Evolutionary conservation across 306 rosid species (phyloP).

Genomic region (Casuarina cunninghamiana): DNA sequence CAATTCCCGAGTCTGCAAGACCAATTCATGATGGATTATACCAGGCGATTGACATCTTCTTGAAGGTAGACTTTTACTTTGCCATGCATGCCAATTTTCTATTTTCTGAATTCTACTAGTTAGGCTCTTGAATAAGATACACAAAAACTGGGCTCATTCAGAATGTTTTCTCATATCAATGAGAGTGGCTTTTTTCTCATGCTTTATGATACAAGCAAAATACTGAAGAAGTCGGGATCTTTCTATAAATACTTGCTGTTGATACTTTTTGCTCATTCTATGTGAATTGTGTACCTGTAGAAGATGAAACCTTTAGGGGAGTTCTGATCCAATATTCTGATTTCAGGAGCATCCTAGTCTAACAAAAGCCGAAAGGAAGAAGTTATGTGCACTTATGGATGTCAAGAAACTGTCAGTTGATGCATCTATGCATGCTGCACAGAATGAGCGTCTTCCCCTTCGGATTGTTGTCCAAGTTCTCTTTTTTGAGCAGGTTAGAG

Average conservation of each 20-base stretch:
- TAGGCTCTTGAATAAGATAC: neutral
- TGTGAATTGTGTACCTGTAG: neutral
- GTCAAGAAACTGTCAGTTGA: conserved; percentile 72
- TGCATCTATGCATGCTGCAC: conserved; percentile 85
- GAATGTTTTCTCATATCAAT: neutral
- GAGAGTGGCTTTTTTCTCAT: neutral
- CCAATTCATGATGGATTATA: conserved; percentile 85
- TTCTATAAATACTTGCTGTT: too few species aligned
- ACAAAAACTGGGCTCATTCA: neutral
- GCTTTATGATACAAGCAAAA: neutral
- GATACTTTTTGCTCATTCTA: neutral
- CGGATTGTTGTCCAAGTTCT: conserved; percentile 91
- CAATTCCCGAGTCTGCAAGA: conserved; percentile 67
- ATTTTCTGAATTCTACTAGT: neutral
- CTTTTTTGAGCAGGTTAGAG: conserved; percentile 82
- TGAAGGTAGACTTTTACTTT: conserved; percentile 59
- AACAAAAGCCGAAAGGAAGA: conserved; percentile 78
- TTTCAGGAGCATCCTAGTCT: conserved; percentile 74
- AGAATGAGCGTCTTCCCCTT: conserved; percentile 89
- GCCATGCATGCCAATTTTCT: neutral
- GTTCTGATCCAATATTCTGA: conserved; percentile 12
- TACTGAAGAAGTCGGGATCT: neutral
- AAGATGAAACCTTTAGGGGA: neutral
- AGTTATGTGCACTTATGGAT: conserved; percentile 67
- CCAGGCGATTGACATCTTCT: conserved; percentile 71